Conservation (phyloP, 352 stramenopile species). For the Phytophthora europaea region DNA sequence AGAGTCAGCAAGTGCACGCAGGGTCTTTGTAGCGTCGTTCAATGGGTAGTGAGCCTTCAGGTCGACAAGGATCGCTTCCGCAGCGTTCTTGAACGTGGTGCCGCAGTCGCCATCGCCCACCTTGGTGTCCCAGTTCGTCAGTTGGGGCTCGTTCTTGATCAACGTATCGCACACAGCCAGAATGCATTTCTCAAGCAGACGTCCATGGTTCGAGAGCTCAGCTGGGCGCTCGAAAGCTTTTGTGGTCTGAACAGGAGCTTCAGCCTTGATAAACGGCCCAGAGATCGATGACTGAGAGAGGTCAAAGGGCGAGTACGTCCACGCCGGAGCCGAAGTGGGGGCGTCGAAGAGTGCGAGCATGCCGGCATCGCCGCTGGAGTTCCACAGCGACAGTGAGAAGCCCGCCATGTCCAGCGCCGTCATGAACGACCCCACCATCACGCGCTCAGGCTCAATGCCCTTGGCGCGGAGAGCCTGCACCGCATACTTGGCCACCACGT, state of each 20-base stretch:
- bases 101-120: constrained; percentile 98
- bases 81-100: constrained; percentile 95
- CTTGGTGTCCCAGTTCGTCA: constrained; percentile 97
- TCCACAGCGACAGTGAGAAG: constrained; percentile 93
- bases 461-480: constrained; percentile 67
- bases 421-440: constrained; percentile 97
- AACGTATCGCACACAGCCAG: constrained; percentile 77
- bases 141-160: constrained; percentile 87
- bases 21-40: constrained; percentile 63
- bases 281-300: constrained; percentile 40
- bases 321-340: constrained; percentile 66
- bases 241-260: constrained; percentile 31
- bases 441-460: constrained; percentile 82
- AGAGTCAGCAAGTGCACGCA: constrained; percentile 70
- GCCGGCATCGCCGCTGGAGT: constrained; percentile 68
- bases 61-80: constrained; percentile 84
- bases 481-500: constrained; percentile 91
- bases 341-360: constrained; percentile 71
- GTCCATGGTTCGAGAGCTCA: constrained; percentile 50
- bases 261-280: constrained; percentile 44
- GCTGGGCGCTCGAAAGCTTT: constrained; percentile 52
- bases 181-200: constrained; percentile 70
- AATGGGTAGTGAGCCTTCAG: constrained; percentile 69
- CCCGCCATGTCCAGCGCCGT: constrained; percentile 98
- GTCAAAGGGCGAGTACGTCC: constrained; percentile 71